These are phyloP conservation scores for Cichorium intybus DNA, from an alignment of 140 eudicot genomes.

Conservation along the genomic window DNA sequence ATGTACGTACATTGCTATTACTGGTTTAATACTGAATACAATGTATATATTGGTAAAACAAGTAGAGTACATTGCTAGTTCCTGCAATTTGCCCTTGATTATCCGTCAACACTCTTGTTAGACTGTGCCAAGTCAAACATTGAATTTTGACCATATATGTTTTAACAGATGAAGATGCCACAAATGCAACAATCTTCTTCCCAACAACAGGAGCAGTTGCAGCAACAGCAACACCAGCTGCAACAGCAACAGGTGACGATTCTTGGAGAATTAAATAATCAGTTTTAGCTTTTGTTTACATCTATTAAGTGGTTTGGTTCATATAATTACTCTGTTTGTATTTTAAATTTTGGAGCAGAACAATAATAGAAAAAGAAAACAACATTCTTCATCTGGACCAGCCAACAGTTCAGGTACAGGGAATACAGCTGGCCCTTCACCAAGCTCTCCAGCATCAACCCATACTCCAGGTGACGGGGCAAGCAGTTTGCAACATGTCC, in stretches of 20 bases:
- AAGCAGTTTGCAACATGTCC: conserved; percentile 81
- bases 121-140: too few species aligned
- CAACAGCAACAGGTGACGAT: conserved; percentile 65
- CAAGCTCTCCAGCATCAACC: conserved; percentile 93
- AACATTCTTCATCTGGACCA: conserved; percentile 95
- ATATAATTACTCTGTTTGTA: conserved; percentile 1
- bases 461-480: conserved; percentile 97
- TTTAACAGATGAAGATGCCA: conserved; percentile 77
- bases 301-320: background rate
- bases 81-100: too few species aligned
- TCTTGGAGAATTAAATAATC: background rate
- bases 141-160: background rate
- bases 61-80: too few species aligned
- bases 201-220: conserved; percentile 84
- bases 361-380: conserved; percentile 84
- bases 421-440: conserved; percentile 95
- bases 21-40: too few species aligned
- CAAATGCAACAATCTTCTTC: conserved; percentile 90
- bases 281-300: conserved; percentile 6
- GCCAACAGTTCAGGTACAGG: conserved; percentile 98
- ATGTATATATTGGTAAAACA: too few species aligned
- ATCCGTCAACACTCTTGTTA: too few species aligned
- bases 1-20: too few species aligned
- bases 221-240: conserved; percentile 45
- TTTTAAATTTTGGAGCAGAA: conserved; percentile 44